Conservation (phyloP, 805 yeast genomes). For the Saccharomycopsis javanensis region DNA sequence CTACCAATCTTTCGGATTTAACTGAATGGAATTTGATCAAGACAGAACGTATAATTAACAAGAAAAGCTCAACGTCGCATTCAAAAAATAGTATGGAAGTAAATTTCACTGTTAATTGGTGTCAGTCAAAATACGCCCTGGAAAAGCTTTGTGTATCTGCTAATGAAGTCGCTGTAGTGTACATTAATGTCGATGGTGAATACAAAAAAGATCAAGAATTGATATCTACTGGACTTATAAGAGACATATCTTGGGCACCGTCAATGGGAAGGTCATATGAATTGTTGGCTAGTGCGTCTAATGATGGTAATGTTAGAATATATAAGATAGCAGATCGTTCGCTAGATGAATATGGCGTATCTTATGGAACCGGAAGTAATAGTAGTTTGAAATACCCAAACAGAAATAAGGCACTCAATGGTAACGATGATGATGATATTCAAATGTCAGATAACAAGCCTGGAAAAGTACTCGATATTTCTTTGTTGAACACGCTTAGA, state of each 20-base stretch:
- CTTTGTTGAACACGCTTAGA: constrained; percentile 46
- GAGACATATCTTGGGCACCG: constrained; percentile 95
- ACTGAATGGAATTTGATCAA: constrained; percentile 70
- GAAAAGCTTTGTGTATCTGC: constrained; percentile 82
- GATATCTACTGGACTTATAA: constrained; percentile 73
- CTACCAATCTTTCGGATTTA: constrained; percentile 81
- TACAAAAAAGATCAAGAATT: constrained; percentile 12
- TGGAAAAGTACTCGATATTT: constrained; percentile 1
- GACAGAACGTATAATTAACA: constrained; percentile 37
- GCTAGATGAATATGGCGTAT: constrained; percentile 9
- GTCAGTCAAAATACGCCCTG: constrained; percentile 71
- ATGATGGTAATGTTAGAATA: constrained; percentile 85
- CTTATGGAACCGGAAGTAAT: constrained; percentile 10
- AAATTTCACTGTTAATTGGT: constrained; percentile 82
- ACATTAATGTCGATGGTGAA: constrained; percentile 10
- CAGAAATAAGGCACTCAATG: not conserved
- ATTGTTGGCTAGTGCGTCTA: constrained; percentile 88
- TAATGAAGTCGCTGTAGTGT: constrained; percentile 68
- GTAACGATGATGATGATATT: constrained; percentile 2
- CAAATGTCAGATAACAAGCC: constrained; percentile 3
- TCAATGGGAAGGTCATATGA: constrained; percentile 87
- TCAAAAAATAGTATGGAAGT: constrained; percentile 47
- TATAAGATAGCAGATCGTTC: constrained; percentile 54
- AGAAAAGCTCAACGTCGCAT: not conserved
- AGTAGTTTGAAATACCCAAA: constrained; percentile 8